Evolutionary conservation across 768 basidiomycete genomes (phyloP), one percentile per base, ranked within the genome.

Genomic region (Ramaria sp.): DNA sequence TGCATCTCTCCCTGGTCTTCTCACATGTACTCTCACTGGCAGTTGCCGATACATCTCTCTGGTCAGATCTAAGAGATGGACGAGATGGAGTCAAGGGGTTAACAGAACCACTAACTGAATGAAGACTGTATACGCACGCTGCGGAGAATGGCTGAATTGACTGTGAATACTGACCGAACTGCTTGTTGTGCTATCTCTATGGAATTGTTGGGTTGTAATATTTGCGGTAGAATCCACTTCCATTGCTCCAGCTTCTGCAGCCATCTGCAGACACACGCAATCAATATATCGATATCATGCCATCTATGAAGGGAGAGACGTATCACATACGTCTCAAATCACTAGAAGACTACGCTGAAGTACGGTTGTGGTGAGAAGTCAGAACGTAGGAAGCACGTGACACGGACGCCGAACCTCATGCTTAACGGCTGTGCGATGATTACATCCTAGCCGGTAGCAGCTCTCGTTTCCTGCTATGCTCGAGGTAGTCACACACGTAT

Each of bases 21-120:
- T 76, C 60, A 88, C 83, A 62, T 90, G 88, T 18, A 91, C 86
- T 65, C 90, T 89, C 56, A 90, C 88, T 56, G 85, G 78, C 56
- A 90, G 78, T 56, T 90, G 87, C 51, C 82, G 79, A 63, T 87
- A 85, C 53, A 55, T 55, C 22, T 55, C 53, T 55, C 42, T 25
- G 28, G 44, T 39, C 13, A 24, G 43, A 15, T 22, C 48, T 50
- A 37, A 34, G 3, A 34, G 16, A 50, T 34, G 28, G 3, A n/a
- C 22, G 24, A 32, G 20, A 30, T 37, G 3, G 32, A 18, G 3
- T 10, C 27, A 37, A 15, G 45, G 45, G 12, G 32, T 34, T 34
- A 34, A 13, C 22, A 24, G 25, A 37, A 22, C 9, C 38, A n/a
- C 3, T 22, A 28, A 2, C 20, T 7, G 20, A 34, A 20, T 6